Evolutionary conservation across 306 rosid genomes (phyloP).

Genomic region (Cucurbita moschata): DNA sequence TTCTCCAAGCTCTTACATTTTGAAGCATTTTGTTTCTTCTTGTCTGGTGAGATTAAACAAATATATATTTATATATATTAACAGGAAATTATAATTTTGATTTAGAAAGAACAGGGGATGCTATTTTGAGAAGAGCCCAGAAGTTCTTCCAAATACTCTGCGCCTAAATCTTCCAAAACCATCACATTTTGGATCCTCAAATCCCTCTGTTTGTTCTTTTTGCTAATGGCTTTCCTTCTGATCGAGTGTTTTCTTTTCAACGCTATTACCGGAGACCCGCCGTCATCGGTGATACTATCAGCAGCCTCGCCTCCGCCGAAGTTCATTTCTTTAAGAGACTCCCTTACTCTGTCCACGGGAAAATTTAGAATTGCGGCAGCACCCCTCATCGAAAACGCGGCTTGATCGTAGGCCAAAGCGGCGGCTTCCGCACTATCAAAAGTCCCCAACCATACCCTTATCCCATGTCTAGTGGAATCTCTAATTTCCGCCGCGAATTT

Average conservation of each 20-base stretch:
- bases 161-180: conserved; percentile 80
- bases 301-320: neutral
- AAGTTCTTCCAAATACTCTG: conserved; percentile 82
- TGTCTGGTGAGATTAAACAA: neutral
- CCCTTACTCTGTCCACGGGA: conserved; percentile 54
- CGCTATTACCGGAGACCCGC: conserved; percentile 80
- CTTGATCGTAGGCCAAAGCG: conserved; percentile 88
- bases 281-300: conserved; percentile 15
- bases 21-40: neutral
- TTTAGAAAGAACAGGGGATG: neutral
- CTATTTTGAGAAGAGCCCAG: conserved; percentile 34
- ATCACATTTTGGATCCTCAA: conserved; percentile 44
- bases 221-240: conserved; percentile 40
- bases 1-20: neutral
- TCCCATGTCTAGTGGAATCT: conserved; percentile 71
- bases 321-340: conserved; percentile 60
- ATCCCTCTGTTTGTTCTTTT: conserved; percentile 33
- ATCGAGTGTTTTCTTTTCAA: conserved; percentile 77
- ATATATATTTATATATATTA: neutral
- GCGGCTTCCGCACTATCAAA: conserved; percentile 91
- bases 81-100: neutral
- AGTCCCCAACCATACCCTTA: conserved; percentile 90
- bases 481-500: conserved; percentile 91
- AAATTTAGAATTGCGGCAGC: conserved; percentile 69
- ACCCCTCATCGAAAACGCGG: conserved; percentile 83